Evolutionary conservation across 1,284 basidiomycete genomes (phyloP).

Genomic region (Malassezia caprae): DNA sequence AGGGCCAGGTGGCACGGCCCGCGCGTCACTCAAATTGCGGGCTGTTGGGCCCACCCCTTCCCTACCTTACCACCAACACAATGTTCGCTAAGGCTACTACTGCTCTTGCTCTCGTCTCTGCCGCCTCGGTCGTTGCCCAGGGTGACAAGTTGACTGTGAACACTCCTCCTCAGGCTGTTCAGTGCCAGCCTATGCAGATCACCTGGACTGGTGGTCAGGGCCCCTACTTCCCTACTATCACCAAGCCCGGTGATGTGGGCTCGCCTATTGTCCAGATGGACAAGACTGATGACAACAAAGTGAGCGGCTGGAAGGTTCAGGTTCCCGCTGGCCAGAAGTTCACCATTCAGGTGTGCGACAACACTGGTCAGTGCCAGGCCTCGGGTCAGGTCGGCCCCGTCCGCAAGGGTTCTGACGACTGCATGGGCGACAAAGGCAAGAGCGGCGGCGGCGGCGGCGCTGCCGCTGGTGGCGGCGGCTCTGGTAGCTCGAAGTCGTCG

Average conservation of each 20-base stretch:
- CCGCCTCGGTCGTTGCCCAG: constrained; percentile 13
- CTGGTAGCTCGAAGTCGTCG: background rate
- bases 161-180: constrained; percentile 19
- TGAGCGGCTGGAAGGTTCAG: constrained; percentile 19
- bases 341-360: constrained; percentile 20
- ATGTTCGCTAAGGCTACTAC: constrained; percentile 18
- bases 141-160: constrained; percentile 10
- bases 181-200: constrained; percentile 23
- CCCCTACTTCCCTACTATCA: constrained; percentile 20
- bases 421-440: background rate
- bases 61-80: background rate
- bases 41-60: background rate
- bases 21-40: constrained; percentile 10
- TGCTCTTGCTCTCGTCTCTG: constrained; percentile 12
- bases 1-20: constrained; percentile 2
- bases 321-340: constrained; percentile 13
- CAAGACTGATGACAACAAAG: background rate
- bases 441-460: constrained; percentile 1
- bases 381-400: background rate
- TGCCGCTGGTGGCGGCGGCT: background rate
- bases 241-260: constrained; percentile 4
- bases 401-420: background rate
- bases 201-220: constrained; percentile 20
- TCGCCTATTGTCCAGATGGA: background rate
- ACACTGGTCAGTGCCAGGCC: constrained; percentile 9